Evolutionary conservation across 345 rosid species (phyloP).

Genomic region (Physaria fendleri): DNA sequence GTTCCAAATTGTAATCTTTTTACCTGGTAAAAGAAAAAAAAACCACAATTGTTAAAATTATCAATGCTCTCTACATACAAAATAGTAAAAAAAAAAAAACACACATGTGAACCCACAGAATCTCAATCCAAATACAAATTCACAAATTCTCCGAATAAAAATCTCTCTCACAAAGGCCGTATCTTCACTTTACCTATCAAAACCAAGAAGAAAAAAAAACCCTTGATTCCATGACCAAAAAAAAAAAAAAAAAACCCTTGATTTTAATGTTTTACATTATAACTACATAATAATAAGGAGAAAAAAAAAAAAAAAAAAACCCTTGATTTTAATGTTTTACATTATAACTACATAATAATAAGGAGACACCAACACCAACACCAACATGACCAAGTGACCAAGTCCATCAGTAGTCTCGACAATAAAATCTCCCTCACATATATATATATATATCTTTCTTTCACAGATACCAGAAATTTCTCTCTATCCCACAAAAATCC

Average conservation of each 20-base stretch:
- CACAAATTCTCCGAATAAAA: slow-evolving; percentile 8
- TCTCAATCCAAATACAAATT: slow-evolving; percentile 7
- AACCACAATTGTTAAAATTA: no score
- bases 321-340: neutral
- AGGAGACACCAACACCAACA: no score
- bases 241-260: no score
- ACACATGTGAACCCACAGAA: slow-evolving; percentile 23
- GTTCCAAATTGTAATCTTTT: no score
- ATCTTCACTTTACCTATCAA: slow-evolving; percentile 14
- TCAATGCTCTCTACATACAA: neutral
- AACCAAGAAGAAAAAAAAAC: no score
- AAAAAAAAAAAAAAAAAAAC: neutral
- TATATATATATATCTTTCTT: slow-evolving; percentile 27
- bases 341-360: neutral
- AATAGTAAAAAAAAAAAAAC: slow-evolving; percentile 12
- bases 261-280: neutral
- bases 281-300: neutral
- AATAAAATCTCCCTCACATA: slow-evolving; percentile 31
- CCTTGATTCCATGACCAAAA: no score
- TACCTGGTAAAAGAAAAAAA: no score
- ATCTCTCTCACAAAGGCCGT: slow-evolving; percentile 26
- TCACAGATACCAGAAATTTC: slow-evolving; percentile 12
- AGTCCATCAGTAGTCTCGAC: neutral
- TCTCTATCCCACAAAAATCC: slow-evolving; percentile 22
- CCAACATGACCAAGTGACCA: slow-evolving; percentile 25